Base-by-base conservation (phyloP, 352 stramenopile species). In the Pythium insidiosum region DNA sequence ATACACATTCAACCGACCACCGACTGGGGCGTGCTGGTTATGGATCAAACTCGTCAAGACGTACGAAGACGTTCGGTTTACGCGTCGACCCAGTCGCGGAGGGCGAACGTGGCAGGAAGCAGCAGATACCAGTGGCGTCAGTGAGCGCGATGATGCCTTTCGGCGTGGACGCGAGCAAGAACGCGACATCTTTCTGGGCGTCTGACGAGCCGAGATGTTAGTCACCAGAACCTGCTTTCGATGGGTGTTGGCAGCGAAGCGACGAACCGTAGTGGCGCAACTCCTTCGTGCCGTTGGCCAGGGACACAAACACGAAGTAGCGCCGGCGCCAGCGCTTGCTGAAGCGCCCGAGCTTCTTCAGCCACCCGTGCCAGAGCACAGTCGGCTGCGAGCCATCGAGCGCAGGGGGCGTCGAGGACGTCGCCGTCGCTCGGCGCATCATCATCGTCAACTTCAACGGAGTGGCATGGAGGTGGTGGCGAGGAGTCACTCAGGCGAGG, bases 341-440 rank as follows among this genome's bases (percentile, higher is more conserved):
- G 50, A 90, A 90, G 41, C 78, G 66, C 13, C 78, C 78, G 29
- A 90, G 72, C 53, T 88, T 87, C 65, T 85, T 86, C 37, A 90
- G 68, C 78, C 78, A 90, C 46, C 78, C 78, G 38, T 88, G 73
- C 78, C 78, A 90, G 19, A 90, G 75, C 48, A 90, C 73, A 2
- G 71, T 80, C 35, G 84, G 66, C 24, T 76, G 67, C 18, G 63
- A 58, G 30, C 73, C 39, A 43, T 61, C 80, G 33, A 63, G 22
- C 39, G 34, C 28, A 13, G 28, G 9, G 28, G 9, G n/a, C n/a
- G n/a, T n/a, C n/a, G n/a, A n/a, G n/a, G n/a, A n/a, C n/a, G n/a
- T n/a, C n/a, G n/a, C n/a, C n/a, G n/a, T n/a, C n/a, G n/a, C n/a
- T n/a, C n/a, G n/a, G n/a, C n/a, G n/a, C n/a, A n/a, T n/a, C n/a